Percentiles rank a stretch among this genome's conserved stretches.
Conservation (phyloP, 177 flowering plant species). For the Tripterygium wilfordii region DNA sequence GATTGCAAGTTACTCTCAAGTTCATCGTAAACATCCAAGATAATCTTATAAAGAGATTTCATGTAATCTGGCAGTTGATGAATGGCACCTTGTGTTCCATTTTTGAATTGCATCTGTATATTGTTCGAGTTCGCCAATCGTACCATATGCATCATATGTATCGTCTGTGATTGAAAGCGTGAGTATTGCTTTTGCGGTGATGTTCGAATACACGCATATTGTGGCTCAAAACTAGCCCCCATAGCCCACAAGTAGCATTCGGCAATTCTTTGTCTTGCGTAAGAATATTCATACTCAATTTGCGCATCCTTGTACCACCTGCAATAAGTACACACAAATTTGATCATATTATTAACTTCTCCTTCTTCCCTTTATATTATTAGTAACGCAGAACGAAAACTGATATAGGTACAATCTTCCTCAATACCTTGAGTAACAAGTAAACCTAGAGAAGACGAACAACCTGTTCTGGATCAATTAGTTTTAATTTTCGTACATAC, state of each 20-base stretch:
- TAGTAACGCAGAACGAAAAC: too few species aligned
- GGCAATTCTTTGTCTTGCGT: conserved; percentile 23
- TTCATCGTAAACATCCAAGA: conserved; percentile 10
- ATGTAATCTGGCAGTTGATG: conserved; percentile 26
- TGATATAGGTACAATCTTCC: too few species aligned
- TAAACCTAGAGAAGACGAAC: too few species aligned
- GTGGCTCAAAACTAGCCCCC: conserved; percentile 16
- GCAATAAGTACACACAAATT: background rate
- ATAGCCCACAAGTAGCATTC: conserved; percentile 20
- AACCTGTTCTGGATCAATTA: too few species aligned
- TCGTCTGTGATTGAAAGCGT: conserved; percentile 15
- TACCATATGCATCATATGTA: conserved; percentile 21
- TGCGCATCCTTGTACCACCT: conserved; percentile 16
- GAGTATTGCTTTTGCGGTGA: conserved; percentile 7
- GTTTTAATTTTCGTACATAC: background rate
- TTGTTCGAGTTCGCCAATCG: conserved; percentile 18
- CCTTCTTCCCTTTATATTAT: too few species aligned
- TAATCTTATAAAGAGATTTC: conserved; percentile 10
- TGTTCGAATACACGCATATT: conserved; percentile 8
- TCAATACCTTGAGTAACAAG: too few species aligned
- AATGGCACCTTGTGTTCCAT: conserved; percentile 7
- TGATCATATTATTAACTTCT: background rate
- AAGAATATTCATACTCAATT: conserved; percentile 9
- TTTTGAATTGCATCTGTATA: conserved; percentile 22
- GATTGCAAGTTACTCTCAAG: conserved; percentile 9